Conservation (phyloP, 1,139 yeast genomes). For the Debaryomyces udenii region DNA sequence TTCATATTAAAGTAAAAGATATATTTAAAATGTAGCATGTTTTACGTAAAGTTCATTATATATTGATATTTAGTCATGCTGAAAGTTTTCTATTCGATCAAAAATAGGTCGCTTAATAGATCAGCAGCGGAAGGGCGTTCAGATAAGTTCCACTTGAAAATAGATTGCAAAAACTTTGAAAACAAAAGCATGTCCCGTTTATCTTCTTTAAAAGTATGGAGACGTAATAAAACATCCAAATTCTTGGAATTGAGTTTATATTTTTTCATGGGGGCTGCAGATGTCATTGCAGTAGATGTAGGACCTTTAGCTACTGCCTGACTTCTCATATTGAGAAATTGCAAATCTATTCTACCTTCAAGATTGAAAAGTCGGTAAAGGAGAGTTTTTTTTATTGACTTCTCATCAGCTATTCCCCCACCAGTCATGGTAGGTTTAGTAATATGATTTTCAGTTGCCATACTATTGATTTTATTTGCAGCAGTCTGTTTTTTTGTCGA, state of each 20-base stretch:
- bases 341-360: conserved; percentile 40
- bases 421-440: conserved; percentile 14
- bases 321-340: conserved; percentile 31
- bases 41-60: too few species aligned
- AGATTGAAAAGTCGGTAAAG: conserved; percentile 43
- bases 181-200: conserved; percentile 15
- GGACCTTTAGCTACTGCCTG: conserved; percentile 16
- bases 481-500: conserved; percentile 21
- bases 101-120: conserved; percentile 43
- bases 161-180: conserved; percentile 39
- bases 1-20: too few species aligned
- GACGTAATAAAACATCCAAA: conserved; percentile 48
- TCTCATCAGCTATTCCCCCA: conserved; percentile 23
- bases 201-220: conserved; percentile 34
- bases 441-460: conserved; percentile 5
- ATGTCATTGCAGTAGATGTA: conserved; percentile 16
- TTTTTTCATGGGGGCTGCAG: conserved; percentile 21
- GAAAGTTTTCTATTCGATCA: conserved; percentile 11
- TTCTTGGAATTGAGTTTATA: conserved; percentile 33
- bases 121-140: conserved; percentile 45
- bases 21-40: too few species aligned
- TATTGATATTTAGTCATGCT: too few species aligned
- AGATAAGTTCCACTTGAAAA: conserved; percentile 60
- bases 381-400: conserved; percentile 34
- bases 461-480: conserved; percentile 16